A percentile compares a stretch with the other conserved stretches of the same genome.
Evolutionary conservation across 75 land plant species (phyloP).

Genomic region (Pinus albicaulis): DNA sequence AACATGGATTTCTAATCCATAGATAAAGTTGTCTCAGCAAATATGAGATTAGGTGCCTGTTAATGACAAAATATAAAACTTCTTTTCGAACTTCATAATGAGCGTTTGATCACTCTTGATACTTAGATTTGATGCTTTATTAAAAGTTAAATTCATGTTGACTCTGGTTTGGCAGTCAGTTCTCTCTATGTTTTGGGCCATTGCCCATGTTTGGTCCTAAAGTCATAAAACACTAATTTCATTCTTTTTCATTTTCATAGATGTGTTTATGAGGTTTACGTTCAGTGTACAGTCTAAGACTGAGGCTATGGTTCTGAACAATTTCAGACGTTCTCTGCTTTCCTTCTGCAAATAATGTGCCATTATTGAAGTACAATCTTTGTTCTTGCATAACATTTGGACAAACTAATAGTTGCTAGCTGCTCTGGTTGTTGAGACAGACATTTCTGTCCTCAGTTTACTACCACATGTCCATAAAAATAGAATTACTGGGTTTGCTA

Average conservation of each 20-base stretch:
- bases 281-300: neutral
- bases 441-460: too few relatives aligned
- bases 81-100: neutral
- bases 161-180: neutral
- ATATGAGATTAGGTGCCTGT: neutral
- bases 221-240: neutral
- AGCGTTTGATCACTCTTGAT: neutral
- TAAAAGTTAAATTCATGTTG: neutral
- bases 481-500: too few relatives aligned
- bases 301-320: neutral
- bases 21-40: neutral
- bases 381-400: too few relatives aligned
- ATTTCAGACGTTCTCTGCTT: neutral
- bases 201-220: neutral
- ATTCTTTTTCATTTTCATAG: neutral
- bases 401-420: too few relatives aligned
- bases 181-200: too few relatives aligned
- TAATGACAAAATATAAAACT: neutral
- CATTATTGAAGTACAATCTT: too few relatives aligned
- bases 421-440: too few relatives aligned
- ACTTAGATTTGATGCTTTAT: neutral
- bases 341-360: too few relatives aligned
- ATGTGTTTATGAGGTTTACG: neutral
- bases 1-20: slow-evolving; percentile 20
- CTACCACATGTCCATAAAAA: too few relatives aligned